Evolutionary conservation across 257 asterid species (phyloP).

Genomic region (Perilla frutescens): DNA sequence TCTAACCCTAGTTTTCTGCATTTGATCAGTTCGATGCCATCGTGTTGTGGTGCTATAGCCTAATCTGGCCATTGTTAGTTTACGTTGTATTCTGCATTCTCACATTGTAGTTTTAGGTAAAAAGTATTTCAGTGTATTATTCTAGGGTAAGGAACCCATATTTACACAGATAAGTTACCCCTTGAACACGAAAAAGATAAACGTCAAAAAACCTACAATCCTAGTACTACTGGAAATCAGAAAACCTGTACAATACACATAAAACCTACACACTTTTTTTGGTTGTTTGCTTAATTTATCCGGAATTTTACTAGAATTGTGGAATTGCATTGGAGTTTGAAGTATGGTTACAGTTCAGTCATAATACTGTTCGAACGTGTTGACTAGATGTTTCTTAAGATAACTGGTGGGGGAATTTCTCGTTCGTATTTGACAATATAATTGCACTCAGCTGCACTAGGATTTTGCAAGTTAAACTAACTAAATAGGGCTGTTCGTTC

Average conservation of each 20-base stretch:
- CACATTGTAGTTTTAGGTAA: too few relatives aligned
- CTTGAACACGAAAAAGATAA: too few relatives aligned
- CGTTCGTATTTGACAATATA: not conserved
- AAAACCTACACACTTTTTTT: not conserved
- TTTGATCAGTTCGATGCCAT: constrained; percentile 2
- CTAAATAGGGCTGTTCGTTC: not conserved
- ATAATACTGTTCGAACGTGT: not conserved
- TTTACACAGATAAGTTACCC: too few relatives aligned
- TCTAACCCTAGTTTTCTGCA: constrained; percentile 30
- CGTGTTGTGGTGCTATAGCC: not conserved
- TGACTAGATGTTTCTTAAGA: not conserved
- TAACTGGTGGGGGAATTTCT: too few relatives aligned
- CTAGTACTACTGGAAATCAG: too few relatives aligned
- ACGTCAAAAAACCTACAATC: too few relatives aligned
- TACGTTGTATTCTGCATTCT: not conserved
- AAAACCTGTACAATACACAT: too few relatives aligned
- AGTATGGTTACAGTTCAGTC: not conserved
- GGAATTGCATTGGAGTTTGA: not conserved
- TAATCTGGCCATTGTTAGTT: constrained; percentile 3
- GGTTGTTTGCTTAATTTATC: not conserved
- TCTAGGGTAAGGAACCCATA: too few relatives aligned
- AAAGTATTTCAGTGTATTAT: not conserved
- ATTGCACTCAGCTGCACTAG: constrained; percentile 13
- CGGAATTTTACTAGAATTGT: not conserved
- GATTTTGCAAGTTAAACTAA: not conserved